Evolutionary conservation across 2,329 filamentous ascomycete genomes (phyloP).

Genomic region (Fusarium agapanthi): DNA sequence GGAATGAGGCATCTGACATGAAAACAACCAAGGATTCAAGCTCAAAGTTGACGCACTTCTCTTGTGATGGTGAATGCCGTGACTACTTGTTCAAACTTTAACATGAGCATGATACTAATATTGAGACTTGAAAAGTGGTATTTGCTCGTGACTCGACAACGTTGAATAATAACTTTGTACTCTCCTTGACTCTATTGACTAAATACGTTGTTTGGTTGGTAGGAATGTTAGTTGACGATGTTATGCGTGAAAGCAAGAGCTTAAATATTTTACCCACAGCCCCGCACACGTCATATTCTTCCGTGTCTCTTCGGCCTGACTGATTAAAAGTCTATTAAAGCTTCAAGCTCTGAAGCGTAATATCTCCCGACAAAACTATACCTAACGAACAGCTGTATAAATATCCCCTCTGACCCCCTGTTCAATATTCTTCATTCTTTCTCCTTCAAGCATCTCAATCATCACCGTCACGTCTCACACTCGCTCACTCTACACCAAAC

Average conservation of each 20-base stretch:
- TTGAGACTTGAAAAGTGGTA: neutral
- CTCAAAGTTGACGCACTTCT: neutral
- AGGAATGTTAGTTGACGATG: neutral
- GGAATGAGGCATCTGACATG: conserved; percentile 2
- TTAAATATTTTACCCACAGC: neutral
- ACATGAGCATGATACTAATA: neutral
- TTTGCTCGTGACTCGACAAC: neutral
- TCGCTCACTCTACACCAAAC: conserved; percentile 19
- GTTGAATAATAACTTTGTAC: neutral
- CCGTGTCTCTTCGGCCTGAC: neutral
- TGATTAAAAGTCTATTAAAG: neutral
- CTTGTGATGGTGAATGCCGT: neutral
- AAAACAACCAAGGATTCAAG: conserved; percentile 31
- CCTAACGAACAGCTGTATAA: neutral
- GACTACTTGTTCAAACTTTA: neutral
- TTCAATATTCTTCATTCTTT: neutral
- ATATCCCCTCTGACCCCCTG: neutral
- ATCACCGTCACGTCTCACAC: neutral
- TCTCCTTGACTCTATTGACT: neutral
- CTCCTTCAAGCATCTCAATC: neutral
- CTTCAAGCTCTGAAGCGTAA: neutral
- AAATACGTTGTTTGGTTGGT: neutral
- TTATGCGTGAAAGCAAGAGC: neutral
- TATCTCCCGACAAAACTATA: neutral
- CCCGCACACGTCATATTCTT: conserved; percentile 4